phyloP scores from a whole-genome alignment of 2,329 filamentous ascomycete genomes.

The Cylindrodendrum hubeiense region DNA sequence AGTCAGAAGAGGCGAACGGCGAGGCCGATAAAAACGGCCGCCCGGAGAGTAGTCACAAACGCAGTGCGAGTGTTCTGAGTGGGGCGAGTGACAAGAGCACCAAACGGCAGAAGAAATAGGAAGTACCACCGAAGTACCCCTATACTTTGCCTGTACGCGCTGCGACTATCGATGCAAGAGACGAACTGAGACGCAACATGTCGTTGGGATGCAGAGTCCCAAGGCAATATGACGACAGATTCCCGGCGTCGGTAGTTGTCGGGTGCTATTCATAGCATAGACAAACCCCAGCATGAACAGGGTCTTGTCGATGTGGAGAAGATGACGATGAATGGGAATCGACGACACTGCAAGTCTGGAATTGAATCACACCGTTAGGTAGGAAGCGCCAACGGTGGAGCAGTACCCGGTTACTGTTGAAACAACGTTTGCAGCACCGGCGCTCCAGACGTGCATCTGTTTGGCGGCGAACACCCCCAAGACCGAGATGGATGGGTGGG shows the following conservation, averaged over 20 bases:
- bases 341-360: not conserved
- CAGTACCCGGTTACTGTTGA: slow-evolving; percentile 26
- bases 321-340: slow-evolving; percentile 3
- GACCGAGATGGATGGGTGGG: slow-evolving; percentile 12
- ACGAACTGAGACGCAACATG: slow-evolving; percentile 15
- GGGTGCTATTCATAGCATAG: slow-evolving; percentile 29
- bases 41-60: slow-evolving; percentile 71
- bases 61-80: slow-evolving; percentile 87
- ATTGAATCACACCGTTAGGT: not conserved
- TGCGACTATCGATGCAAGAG: slow-evolving; percentile 30
- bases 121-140: slow-evolving; percentile 40
- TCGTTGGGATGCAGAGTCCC: slow-evolving; percentile 10
- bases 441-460: slow-evolving; percentile 19
- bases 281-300: slow-evolving; percentile 18
- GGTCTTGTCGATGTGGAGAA: slow-evolving; percentile 18
- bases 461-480: slow-evolving; percentile 3
- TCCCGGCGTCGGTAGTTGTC: slow-evolving; percentile 32
- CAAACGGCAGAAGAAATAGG: slow-evolving; percentile 68
- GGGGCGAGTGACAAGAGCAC: slow-evolving; percentile 72
- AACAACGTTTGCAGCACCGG: slow-evolving; percentile 30
- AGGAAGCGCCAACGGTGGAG: slow-evolving; percentile 31
- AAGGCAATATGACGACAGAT: slow-evolving; percentile 16
- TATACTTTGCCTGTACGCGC: slow-evolving; percentile 30
- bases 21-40: slow-evolving; percentile 47
- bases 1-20: slow-evolving; percentile 33